Evolutionary conservation across 371 early-diverging fungal genomes (phyloP).

Genomic region (Mortierella sp.): DNA sequence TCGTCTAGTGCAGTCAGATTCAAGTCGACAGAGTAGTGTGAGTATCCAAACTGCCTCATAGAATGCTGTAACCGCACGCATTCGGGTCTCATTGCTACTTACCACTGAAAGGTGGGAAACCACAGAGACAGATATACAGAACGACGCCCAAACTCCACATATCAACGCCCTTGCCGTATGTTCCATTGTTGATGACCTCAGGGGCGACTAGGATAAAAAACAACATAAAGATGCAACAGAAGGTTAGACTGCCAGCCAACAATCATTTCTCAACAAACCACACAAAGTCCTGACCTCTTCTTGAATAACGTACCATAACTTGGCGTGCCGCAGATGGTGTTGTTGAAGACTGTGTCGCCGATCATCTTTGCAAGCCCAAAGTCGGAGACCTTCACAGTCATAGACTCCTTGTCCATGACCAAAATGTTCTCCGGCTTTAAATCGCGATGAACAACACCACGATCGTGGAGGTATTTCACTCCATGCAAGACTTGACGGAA

Average conservation of each 20-base stretch:
- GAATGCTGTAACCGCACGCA: background rate
- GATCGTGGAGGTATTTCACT: slow-evolving; percentile 80
- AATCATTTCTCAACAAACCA: background rate
- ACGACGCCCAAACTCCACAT: slow-evolving; percentile 99
- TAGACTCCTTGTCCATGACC: slow-evolving; percentile 66
- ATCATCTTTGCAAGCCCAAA: slow-evolving; percentile 95
- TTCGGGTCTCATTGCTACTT: slow-evolving; percentile 15
- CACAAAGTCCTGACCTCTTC: slow-evolving; percentile 30
- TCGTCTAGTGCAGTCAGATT: slow-evolving; percentile 49
- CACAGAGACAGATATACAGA: slow-evolving; percentile 96
- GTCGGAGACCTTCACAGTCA: slow-evolving; percentile 92
- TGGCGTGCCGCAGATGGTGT: slow-evolving; percentile 96
- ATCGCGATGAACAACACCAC: slow-evolving; percentile 85
- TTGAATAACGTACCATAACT: slow-evolving; percentile 83
- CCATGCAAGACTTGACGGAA: slow-evolving; percentile 84
- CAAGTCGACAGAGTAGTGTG: background rate
- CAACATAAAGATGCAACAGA: background rate
- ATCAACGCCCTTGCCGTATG: slow-evolving; percentile 93
- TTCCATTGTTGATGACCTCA: slow-evolving; percentile 85
- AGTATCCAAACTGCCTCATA: background rate
- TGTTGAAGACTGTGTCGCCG: slow-evolving; percentile 71
- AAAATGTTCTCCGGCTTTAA: slow-evolving; percentile 91
- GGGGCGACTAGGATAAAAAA: slow-evolving; percentile 79
- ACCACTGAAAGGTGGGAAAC: slow-evolving; percentile 94
- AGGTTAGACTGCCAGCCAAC: background rate